Base-by-base conservation (phyloP, 2,329 filamentous ascomycete species). In the Xylariales sp. region DNA sequence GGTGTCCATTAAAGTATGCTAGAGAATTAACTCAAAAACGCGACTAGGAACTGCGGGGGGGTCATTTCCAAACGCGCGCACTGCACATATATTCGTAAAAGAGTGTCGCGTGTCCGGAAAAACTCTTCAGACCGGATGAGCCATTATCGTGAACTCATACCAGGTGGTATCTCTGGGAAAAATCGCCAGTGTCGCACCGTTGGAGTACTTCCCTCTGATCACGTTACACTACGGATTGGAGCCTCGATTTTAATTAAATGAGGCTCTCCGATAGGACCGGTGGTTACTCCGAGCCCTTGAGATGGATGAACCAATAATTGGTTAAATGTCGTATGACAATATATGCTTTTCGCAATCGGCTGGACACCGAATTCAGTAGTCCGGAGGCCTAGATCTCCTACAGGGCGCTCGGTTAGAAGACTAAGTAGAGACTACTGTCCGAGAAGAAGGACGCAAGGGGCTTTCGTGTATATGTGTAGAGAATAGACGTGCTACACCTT, bases 1-100 rank as follows among this genome's bases (percentile, higher is more conserved):
- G 43, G 34, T 53, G 36, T 55, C 46, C 36, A 52, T 63, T 30
- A 28, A 45, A 32, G 14, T 23, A 23, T 23, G 2, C 23, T 3
- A 49, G 23, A 49, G 41, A 43, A 50, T 32, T 32, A 49, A 23
- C 48, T 59, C 57, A 30, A n/a, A 48, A 48, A 59, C 49, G 57
- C 45, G n/a, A 50, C 53, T 23, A 43, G 39, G 36, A 34, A 34
- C 5, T 34, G 5, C 16, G 32, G 41, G 59, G 52, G 30, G 48
- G 54, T 36, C 16, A 49, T 52, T 36, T 48, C 57, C 41, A 36
- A 14, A 28, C 39, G 28, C 46, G 28, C 58, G 23, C 12, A 45
- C 16, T 56, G 6, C n/a, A 45, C 49, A 46, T 28, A 28, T 10
- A 30, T 10, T 30, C 16, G 48, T 49, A 12, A 23, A 28, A 49